Evolutionary conservation across 1,284 basidiomycete genomes (phyloP), one percentile per base, ranked within the genome.

Genomic region (Grifola frondosa): DNA sequence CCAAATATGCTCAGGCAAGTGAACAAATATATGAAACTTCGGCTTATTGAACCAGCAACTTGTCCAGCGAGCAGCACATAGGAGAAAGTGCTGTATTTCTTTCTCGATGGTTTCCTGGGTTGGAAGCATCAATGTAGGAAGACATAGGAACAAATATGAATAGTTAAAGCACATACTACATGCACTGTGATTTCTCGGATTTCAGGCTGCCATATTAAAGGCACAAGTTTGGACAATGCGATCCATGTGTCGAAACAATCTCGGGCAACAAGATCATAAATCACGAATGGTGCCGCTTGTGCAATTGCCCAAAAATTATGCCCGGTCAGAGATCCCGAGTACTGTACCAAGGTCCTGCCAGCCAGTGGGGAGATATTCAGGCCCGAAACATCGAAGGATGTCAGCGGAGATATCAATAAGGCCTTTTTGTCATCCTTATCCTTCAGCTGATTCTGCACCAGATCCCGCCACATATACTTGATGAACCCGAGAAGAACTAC

Each of bases 391-490:
- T 63, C 50, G 9, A 67, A 24, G 15, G 50, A 57, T 0, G 36
- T 36, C 1, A 66, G 55, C 0, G 55, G 48, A 3, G 58, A 52
- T 7, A 38, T 53, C 0, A 69, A 44, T 0, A 52, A 19, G 5
- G 44, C 33, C 40, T 54, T 54, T 8, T 49, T 20, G 5, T 40
- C 21, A 5, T 43, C 23, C 22, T 47, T 56, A 7, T 51, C 42
- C 1, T 49, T 43, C 1, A 47, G 22, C 8, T 52, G 48, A 2
- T 47, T 40, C 4, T 45, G 30, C 2, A 70, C 54, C 0, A 55
- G 54, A 47, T 71, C 66, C 0, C 62, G 46, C 65, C 67, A 69
- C 20, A 68, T 54, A 35, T 70, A 70, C 44, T 70, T 70, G 10
- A 68, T 54, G 30, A 68, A 54, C 0, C 67, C 68, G 0, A 68